phyloP scores from a whole-genome alignment of 257 asterid species.

The Solanum chiquidenum region DNA sequence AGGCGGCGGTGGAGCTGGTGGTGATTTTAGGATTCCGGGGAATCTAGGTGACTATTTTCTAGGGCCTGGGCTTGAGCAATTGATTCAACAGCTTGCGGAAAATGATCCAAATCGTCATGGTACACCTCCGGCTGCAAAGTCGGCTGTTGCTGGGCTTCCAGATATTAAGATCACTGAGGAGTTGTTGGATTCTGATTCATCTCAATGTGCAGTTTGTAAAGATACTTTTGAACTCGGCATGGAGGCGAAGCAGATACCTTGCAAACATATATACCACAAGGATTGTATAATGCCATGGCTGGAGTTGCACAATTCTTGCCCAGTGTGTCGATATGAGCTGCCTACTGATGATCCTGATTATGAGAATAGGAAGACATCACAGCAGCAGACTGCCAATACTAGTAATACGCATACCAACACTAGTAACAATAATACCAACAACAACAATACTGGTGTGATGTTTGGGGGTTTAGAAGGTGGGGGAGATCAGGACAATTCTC shows the following conservation, averaged over 20 bases:
- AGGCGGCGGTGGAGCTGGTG: constrained; percentile 17
- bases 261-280: constrained; percentile 80
- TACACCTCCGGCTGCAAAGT: constrained; percentile 79
- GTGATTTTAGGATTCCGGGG: constrained; percentile 30
- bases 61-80: constrained; percentile 78
- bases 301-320: constrained; percentile 87
- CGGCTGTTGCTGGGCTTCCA: constrained; percentile 62
- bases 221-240: constrained; percentile 58
- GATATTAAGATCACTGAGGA: constrained; percentile 37
- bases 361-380: constrained; percentile 43
- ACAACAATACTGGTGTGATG: constrained; percentile 12
- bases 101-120: constrained; percentile 83
- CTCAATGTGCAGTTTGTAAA: constrained; percentile 82
- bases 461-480: constrained; percentile 22
- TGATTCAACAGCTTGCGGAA: constrained; percentile 81
- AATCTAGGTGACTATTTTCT: constrained; percentile 70
- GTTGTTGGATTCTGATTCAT: constrained; percentile 48
- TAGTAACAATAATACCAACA: constrained; percentile 4
- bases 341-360: constrained; percentile 89
- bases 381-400: constrained; percentile 3
- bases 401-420: background rate
- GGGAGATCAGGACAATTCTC: constrained; percentile 26
- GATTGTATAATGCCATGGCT: constrained; percentile 89
- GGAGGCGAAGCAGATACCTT: constrained; percentile 70
- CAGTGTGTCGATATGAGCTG: constrained; percentile 76